Conservation (phyloP, 179 eudicot species). For the Sideroxylon spinosum region DNA sequence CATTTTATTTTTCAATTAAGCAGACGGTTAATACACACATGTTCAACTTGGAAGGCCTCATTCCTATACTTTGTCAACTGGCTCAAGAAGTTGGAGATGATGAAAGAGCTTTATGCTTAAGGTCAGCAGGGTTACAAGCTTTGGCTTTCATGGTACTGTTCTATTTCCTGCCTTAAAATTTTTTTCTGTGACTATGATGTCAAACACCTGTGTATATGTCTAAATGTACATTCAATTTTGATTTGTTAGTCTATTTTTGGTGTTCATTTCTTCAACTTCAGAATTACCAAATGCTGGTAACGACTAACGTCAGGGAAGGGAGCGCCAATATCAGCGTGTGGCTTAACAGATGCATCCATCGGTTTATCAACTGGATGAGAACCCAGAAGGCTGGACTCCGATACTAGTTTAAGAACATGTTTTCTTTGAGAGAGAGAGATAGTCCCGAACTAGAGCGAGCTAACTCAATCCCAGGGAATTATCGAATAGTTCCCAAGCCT, state of each 20-base stretch:
- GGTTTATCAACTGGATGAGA: no score
- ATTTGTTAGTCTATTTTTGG: background rate
- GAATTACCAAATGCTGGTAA: background rate
- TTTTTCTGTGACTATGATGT: background rate
- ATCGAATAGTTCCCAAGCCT: no score
- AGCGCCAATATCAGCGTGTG: no score
- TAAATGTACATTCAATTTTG: background rate
- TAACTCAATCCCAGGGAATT: no score
- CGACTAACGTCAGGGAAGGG: no score
- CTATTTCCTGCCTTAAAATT: constrained; percentile 4
- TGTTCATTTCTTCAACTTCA: background rate
- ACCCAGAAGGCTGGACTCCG: no score
- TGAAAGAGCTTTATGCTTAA: constrained; percentile 58
- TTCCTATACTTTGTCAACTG: constrained; percentile 79
- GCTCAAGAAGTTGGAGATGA: constrained; percentile 85
- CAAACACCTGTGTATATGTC: background rate
- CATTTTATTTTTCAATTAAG: background rate
- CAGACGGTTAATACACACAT: constrained; percentile 75
- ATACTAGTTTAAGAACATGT: no score
- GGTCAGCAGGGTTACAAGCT: constrained; percentile 80
- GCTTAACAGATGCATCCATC: no score
- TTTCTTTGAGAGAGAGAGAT: no score
- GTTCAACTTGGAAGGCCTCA: constrained; percentile 84
- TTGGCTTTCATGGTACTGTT: constrained; percentile 67
- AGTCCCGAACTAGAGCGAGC: no score